Evolutionary conservation across 352 stramenopile genomes (phyloP).

Genomic region (Phytopythium aichiense): DNA sequence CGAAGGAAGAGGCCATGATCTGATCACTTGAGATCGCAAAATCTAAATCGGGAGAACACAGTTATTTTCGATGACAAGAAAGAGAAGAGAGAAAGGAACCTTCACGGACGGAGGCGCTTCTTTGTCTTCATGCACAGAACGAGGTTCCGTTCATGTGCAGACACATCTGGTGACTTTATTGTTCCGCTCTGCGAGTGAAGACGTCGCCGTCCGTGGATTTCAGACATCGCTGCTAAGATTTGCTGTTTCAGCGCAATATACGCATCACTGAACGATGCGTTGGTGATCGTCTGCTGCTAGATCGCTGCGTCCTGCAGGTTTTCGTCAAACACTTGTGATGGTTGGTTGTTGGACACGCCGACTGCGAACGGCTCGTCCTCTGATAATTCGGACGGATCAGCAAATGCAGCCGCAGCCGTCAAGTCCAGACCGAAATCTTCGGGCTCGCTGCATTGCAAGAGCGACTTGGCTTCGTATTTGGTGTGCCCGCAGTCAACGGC

Average conservation of each 20-base stretch:
- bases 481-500: constrained; percentile 6
- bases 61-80: constrained; percentile 2
- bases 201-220: too few species aligned
- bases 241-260: not conserved
- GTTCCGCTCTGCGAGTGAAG: not conserved
- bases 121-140: not conserved
- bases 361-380: not conserved
- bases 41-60: not conserved
- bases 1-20: not conserved
- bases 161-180: not conserved
- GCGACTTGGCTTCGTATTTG: constrained; percentile 7
- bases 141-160: not conserved
- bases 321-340: not conserved
- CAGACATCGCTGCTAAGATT: not conserved
- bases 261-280: not conserved
- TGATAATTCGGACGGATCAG: not conserved
- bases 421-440: constrained; percentile 20
- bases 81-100: not conserved
- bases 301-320: not conserved
- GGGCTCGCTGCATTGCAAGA: constrained; percentile 10
- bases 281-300: not conserved
- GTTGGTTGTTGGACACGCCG: not conserved
- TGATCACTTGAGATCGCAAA: not conserved
- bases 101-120: not conserved
- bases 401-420: not conserved